Evolutionary conservation across 208 protist species (phyloP).

Genomic region (Porcisia hertigi): DNA sequence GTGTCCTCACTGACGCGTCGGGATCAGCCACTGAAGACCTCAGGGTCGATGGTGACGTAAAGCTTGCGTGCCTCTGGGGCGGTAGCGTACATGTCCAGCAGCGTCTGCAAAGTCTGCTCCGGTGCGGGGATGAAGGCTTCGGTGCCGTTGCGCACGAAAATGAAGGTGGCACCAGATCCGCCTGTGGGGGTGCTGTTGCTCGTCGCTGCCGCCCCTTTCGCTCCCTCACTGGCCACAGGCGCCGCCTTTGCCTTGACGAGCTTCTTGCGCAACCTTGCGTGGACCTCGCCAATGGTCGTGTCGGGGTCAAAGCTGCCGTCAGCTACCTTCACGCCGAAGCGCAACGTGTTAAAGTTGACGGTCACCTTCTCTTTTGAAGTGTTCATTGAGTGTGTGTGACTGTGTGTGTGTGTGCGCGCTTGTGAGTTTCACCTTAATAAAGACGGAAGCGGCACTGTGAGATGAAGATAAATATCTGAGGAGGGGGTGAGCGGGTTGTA

Average conservation of each 20-base stretch:
- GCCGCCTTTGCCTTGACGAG: conserved; percentile 34
- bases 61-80: conserved; percentile 41
- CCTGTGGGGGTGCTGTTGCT: conserved; percentile 6
- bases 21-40: conserved; percentile 65
- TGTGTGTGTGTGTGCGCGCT: background rate
- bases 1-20: background rate
- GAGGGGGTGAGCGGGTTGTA: too few species aligned
- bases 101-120: conserved; percentile 58
- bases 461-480: background rate
- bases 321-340: conserved; percentile 44
- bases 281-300: conserved; percentile 70
- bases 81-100: conserved; percentile 54
- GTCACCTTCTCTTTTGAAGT: conserved; percentile 48
- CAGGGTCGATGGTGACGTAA: conserved; percentile 55
- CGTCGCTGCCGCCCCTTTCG: conserved; percentile 7
- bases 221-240: background rate
- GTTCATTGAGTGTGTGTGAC: conserved; percentile 10
- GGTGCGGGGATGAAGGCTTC: conserved; percentile 75
- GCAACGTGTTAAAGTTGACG: conserved; percentile 50
- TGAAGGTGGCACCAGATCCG: conserved; percentile 33
- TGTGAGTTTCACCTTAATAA: background rate
- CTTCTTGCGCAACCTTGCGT: conserved; percentile 61
- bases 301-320: conserved; percentile 55
- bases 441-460: background rate
- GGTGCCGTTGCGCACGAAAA: conserved; percentile 67